Conservation (phyloP, 2,329 filamentous ascomycete species). For the Microsporum ferrugineum region DNA sequence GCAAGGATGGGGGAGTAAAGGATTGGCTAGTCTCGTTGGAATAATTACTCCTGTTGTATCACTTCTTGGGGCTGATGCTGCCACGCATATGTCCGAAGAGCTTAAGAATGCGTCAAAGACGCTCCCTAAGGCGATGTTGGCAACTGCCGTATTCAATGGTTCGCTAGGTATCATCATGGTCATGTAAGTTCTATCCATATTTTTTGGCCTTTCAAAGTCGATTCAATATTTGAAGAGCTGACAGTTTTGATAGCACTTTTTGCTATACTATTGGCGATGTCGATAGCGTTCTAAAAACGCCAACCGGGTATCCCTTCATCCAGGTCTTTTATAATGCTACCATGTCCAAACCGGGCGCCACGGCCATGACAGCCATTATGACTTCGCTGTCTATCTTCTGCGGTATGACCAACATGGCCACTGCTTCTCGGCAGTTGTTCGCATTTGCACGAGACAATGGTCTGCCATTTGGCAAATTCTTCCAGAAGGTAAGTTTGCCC, state of each 20-base stretch:
- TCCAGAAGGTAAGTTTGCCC: slow-evolving; percentile 13
- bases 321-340: slow-evolving; percentile 25
- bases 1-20: slow-evolving; percentile 3
- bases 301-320: slow-evolving; percentile 28
- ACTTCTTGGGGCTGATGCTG: slow-evolving; percentile 2
- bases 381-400: slow-evolving; percentile 20
- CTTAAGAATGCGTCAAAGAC: slow-evolving; percentile 26
- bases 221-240: background rate
- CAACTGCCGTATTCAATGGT: slow-evolving; percentile 26
- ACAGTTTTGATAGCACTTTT: slow-evolving; percentile 3
- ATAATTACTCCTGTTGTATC: background rate
- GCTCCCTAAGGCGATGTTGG: slow-evolving; percentile 29
- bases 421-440: slow-evolving; percentile 24
- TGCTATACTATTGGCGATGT: slow-evolving; percentile 9
- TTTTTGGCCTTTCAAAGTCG: background rate
- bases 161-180: slow-evolving; percentile 26
- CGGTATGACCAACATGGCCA: slow-evolving; percentile 24
- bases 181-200: background rate
- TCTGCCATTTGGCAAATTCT: slow-evolving; percentile 33
- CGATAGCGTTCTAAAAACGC: background rate
- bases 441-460: slow-evolving; percentile 44
- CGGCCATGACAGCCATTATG: slow-evolving; percentile 19
- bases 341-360: slow-evolving; percentile 17
- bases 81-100: slow-evolving; percentile 23
- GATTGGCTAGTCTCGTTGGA: slow-evolving; percentile 2